Percentiles rank a stretch among this genome's conserved stretches.
Evolutionary conservation across 2,329 filamentous ascomycete species (phyloP).

Genomic region (Ophiostoma quercus): DNA sequence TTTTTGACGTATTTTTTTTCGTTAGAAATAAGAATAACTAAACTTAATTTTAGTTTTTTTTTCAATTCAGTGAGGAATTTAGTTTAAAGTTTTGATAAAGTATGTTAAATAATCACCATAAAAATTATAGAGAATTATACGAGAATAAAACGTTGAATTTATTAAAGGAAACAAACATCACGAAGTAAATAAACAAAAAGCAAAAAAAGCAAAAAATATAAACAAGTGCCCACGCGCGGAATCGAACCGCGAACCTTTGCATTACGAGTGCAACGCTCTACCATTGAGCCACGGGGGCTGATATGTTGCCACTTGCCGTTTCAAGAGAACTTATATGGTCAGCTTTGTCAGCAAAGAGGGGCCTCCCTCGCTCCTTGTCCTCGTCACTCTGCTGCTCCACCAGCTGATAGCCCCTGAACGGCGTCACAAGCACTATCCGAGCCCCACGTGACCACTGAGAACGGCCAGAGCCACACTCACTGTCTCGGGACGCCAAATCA

Average conservation of each 20-base stretch:
- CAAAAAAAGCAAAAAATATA: background rate
- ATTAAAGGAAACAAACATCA: background rate
- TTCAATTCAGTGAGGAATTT: no score
- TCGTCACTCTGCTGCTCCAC: background rate
- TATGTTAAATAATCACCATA: no score
- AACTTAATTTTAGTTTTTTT: no score
- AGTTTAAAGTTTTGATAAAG: no score
- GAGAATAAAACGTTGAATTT: no score
- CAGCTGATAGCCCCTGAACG: conserved; percentile 16
- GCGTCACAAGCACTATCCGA: background rate
- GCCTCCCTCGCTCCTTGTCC: background rate
- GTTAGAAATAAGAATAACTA: no score
- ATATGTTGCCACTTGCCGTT: conserved; percentile 9
- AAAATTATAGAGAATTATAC: no score
- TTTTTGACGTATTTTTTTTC: no score
- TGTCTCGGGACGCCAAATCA: conserved; percentile 16
- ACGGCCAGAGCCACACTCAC: background rate
- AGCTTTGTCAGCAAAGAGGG: conserved; percentile 14
- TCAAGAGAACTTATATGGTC: background rate
- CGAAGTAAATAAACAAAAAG: background rate
- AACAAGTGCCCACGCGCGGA: conserved; percentile 9
- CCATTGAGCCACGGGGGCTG: conserved; percentile 16
- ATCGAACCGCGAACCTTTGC: conserved; percentile 16
- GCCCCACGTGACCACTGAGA: conserved; percentile 13
- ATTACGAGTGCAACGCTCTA: conserved; percentile 18